Evolutionary conservation across 495 filamentous ascomycete species (phyloP), one percentile per base, ranked within the genome.

Genomic region (Oleoguttula mirabilis): DNA sequence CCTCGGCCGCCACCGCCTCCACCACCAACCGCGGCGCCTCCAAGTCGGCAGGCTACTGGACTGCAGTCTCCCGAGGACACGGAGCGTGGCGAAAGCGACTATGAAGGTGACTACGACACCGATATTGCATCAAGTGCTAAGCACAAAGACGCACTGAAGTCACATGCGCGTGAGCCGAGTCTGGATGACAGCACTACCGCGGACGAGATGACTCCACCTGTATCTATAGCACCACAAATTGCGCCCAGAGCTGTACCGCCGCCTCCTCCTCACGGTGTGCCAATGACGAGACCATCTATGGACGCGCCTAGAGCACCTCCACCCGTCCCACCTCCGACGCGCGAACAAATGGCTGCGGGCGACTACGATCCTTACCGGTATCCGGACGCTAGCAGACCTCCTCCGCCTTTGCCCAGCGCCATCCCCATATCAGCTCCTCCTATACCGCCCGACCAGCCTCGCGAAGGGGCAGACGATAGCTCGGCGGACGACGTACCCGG

Each of bases 51-150:
- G 34, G 60, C 12, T 51, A 65, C 19, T 42, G 47, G 25, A 3
- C 15, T 44, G 3, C 40, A 44, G 20, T 10, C 22, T 11, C 58
- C 55, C 41, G 60, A 60, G 19, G 63, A 69, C 28, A 72, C 76
- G 21, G 80, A 84, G 30, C 81, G 72, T 14, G 84, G 76, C 45
- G 83, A 88, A 32, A 93, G 84, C 2, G 90, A 95, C 60, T 96
- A 96, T 57, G 90, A 98, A 59, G 90, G 88, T 15, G 90, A 96
- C 56, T 96, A 98, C 58, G 90, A 96, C 52, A 98, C 90, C 28
- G 90, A 96, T 59, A 95, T 98, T 51, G 88, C 82, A 1, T 82
- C 92, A 32, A 79, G 84, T 21, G 86, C 76, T 8, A 80, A 81
- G 30, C 82, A 90, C 57, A 90, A 92, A 61, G 90, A 94, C 65